phyloP scores from a whole-genome alignment of 129 eudicot species.

The Flaveria brownii region DNA sequence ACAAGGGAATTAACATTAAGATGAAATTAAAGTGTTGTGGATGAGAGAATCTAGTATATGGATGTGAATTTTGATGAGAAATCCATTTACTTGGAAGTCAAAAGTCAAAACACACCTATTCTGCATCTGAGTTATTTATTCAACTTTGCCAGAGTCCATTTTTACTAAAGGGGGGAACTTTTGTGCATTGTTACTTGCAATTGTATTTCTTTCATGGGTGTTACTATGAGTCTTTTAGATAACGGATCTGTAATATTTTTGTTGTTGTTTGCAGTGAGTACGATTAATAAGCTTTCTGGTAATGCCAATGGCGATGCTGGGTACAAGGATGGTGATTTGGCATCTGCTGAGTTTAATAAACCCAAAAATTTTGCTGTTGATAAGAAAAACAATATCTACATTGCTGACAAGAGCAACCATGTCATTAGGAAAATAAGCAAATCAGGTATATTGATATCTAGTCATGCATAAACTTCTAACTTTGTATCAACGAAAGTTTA shows the following conservation, averaged over 20 bases:
- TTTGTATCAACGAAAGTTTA: background rate
- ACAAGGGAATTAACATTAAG: background rate
- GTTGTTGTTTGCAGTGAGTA: slow-evolving; percentile 44
- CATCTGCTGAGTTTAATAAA: slow-evolving; percentile 61
- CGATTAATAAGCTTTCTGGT: slow-evolving; percentile 57
- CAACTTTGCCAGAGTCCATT: background rate
- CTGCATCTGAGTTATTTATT: background rate
- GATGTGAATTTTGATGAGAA: background rate
- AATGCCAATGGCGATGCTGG: slow-evolving; percentile 43
- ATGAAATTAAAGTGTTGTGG: background rate
- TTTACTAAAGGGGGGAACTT: slow-evolving; percentile 3
- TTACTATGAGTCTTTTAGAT: background rate
- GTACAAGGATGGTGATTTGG: slow-evolving; percentile 71
- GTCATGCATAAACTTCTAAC: background rate
- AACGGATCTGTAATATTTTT: slow-evolving; percentile 1
- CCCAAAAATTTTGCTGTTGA: slow-evolving; percentile 78
- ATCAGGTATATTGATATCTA: slow-evolving; percentile 49
- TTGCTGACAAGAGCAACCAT: slow-evolving; percentile 69
- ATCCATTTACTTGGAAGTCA: background rate
- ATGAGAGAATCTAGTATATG: background rate
- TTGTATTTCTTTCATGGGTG: slow-evolving; percentile 16
- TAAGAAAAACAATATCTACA: slow-evolving; percentile 69
- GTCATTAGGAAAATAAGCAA: slow-evolving; percentile 74
- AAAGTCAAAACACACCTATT: background rate
- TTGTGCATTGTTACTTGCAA: slow-evolving; percentile 6